Base-by-base conservation (phyloP, 2,329 filamentous ascomycete species). In the Phaeomoniella chlamydospora region DNA sequence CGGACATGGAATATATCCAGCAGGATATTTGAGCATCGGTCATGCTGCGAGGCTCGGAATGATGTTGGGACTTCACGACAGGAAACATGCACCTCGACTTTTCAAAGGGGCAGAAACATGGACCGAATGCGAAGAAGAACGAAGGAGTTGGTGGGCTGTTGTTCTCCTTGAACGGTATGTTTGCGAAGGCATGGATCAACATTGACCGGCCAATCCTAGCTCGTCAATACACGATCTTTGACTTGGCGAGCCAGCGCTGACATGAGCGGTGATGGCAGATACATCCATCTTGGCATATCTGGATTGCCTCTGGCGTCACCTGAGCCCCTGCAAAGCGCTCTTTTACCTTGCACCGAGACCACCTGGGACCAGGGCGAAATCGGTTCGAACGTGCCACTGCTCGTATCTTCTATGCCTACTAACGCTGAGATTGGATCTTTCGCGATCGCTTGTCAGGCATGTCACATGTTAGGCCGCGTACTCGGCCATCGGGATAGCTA, bases 1-100 rank as follows among this genome's bases (percentile, higher is more conserved):
- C n/a, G 48, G 50, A 2, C 54, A 58, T 29, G 53, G 45, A 6
- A 49, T 58, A 22, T 54, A 52, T 15, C 55, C 56, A 1, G 47
- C 51, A 2, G 55, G 49, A 0, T 58, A 52, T 32, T 35, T 56
- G 16, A 49, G 45, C 1, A 38, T 50, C 6, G 49, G 54, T 4
- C 38, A 45, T 26, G 46, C 46, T 5, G 43, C 42, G 3, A 42
- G 48, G n/a, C 31, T 51, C 4, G 47, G 45, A 16, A 36, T 43
- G 13, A 40, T 50, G 32, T 43, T 51, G 37, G 46, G 48, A 2
- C 40, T 50, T 12, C 47, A 49, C 29, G 49, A 52, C 38, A 44
- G 48, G 4, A 39, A 46, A 3, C 41, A 45, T 18, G 43, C 48
- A 6, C 45, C 43, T 3, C 48, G 52, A 37, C 41, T 54, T 3